Conservation (phyloP, 768 basidiomycete genomes). For the Hericium coralloides region DNA sequence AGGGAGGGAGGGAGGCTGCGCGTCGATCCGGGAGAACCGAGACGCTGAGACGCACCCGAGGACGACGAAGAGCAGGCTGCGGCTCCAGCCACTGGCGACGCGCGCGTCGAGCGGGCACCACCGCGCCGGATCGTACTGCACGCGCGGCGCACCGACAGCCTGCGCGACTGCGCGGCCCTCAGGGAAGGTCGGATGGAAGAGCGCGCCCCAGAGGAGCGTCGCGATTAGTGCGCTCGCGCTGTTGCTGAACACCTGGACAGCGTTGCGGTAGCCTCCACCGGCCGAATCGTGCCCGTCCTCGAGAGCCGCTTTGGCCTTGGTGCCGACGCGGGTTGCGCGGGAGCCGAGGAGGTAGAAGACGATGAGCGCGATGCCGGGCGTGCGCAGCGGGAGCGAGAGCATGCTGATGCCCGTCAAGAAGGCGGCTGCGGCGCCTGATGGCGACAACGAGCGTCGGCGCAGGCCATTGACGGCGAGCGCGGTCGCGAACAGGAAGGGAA, state of each 20-base stretch:
- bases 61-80: constrained; percentile 50
- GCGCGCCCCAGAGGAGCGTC: constrained; percentile 52
- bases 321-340: constrained; percentile 82
- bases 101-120: constrained; percentile 58
- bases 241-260: constrained; percentile 80
- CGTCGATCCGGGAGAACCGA: too few species aligned
- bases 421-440: constrained; percentile 68
- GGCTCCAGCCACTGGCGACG: constrained; percentile 44
- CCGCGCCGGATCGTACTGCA: constrained; percentile 27
- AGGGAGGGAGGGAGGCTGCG: constrained; percentile 6
- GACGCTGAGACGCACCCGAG: constrained; percentile 63
- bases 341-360: constrained; percentile 77
- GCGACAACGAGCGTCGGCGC: constrained; percentile 66
- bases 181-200: constrained; percentile 37
- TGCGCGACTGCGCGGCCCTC: constrained; percentile 12
- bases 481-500: constrained; percentile 40
- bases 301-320: constrained; percentile 59
- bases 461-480: constrained; percentile 61
- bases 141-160: constrained; percentile 10
- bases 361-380: constrained; percentile 59
- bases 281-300: constrained; percentile 72
- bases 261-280: constrained; percentile 42
- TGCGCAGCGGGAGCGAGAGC: constrained; percentile 56
- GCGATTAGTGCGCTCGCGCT: constrained; percentile 57
- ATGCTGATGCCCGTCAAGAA: constrained; percentile 67